Evolutionary conservation across 2,329 filamentous ascomycete species (phyloP).

Genomic region (Xylariaceae sp.): DNA sequence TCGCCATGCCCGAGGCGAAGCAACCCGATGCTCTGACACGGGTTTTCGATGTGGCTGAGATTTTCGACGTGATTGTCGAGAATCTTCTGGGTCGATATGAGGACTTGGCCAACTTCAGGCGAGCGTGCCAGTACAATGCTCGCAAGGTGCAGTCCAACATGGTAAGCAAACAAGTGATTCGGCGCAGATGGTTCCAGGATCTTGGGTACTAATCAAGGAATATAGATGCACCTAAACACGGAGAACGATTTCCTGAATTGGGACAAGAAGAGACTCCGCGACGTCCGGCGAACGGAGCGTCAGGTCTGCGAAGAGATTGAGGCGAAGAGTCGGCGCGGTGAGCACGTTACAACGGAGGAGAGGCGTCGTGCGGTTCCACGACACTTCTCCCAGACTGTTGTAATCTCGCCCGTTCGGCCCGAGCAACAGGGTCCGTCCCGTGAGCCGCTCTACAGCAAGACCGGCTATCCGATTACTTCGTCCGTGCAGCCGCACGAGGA

Average conservation of each 20-base stretch:
- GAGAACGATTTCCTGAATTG: conserved; percentile 6
- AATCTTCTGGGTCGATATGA: conserved; percentile 16
- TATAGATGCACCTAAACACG: conserved; percentile 18
- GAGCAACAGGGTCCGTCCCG: not conserved
- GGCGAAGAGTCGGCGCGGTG: no score
- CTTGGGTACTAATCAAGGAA: conserved; percentile 10
- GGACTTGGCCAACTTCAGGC: conserved; percentile 22
- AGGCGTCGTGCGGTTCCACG: not conserved
- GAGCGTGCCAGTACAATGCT: conserved; percentile 22
- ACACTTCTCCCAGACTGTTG: conserved; percentile 2
- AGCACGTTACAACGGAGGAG: not conserved
- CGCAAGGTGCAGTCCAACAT: conserved; percentile 7
- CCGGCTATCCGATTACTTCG: conserved; percentile 9
- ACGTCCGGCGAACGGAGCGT: not conserved
- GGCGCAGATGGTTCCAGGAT: not conserved
- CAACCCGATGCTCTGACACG: conserved; percentile 15
- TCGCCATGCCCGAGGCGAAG: not conserved
- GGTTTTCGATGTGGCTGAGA: conserved; percentile 19
- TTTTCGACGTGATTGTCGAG: conserved; percentile 15
- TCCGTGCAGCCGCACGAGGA: not conserved
- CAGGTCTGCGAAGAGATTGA: not conserved
- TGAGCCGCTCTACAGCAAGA: not conserved
- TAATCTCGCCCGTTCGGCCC: conserved; percentile 11
- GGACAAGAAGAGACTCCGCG: not conserved
- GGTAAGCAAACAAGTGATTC: conserved; percentile 16